Percentiles rank a stretch among this genome's conserved stretches.
These are phyloP conservation scores for Talaromyces sp. DNA, from an alignment of 2,329 filamentous ascomycete genomes.

Conservation along the genomic window DNA sequence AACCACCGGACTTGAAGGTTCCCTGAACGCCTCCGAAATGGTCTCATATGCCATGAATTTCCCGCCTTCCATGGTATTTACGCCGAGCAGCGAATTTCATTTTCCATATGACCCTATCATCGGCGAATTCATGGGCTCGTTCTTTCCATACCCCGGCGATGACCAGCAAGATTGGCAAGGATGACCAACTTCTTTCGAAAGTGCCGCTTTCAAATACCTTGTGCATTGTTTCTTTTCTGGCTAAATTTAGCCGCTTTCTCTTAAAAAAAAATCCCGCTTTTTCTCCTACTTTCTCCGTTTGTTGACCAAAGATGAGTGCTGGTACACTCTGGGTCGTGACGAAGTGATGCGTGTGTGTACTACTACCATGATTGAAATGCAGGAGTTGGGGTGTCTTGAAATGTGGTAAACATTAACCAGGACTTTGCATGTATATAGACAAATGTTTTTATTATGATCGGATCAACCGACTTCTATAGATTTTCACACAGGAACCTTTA, in stretches of 20 bases:
- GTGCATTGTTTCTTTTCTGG: not conserved
- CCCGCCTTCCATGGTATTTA: constrained; percentile 3
- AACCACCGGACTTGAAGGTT: not conserved
- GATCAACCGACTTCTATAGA: not conserved
- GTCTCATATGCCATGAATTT: constrained; percentile 7
- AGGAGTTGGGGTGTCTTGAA: not conserved
- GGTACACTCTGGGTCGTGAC: not conserved
- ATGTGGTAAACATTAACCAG: not conserved
- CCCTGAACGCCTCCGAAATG: not conserved
- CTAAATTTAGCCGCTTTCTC: not conserved
- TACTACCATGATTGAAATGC: not conserved
- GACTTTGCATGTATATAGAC: not conserved
- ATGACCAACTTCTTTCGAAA: constrained; percentile 11
- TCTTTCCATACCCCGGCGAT: constrained; percentile 28
- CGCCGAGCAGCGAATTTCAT: constrained; percentile 20
- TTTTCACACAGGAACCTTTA: not conserved
- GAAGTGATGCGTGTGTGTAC: not conserved
- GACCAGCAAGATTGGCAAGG: constrained; percentile 19
- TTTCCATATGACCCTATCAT: constrained; percentile 38
- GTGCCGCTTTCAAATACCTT: not conserved
- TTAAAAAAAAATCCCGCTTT: too few species aligned
- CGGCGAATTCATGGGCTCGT: constrained; percentile 36
- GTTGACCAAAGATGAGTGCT: not conserved
- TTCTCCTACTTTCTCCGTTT: not conserved
- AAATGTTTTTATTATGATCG: not conserved